Conservation (phyloP, 768 basidiomycete genomes). For the Rhizopogon sp. region DNA sequence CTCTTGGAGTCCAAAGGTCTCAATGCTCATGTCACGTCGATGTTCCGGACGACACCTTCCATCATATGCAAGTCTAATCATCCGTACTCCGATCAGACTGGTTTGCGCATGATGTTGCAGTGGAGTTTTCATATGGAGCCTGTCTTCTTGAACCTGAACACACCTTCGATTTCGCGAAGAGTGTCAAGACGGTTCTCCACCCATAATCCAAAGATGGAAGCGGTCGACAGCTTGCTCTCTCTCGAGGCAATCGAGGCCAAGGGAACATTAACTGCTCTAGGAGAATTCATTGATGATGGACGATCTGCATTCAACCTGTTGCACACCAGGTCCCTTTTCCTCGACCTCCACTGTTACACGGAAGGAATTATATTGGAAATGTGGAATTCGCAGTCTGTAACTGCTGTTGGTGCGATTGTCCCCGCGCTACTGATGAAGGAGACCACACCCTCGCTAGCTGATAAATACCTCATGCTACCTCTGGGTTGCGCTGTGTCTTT, state of each 20-base stretch:
- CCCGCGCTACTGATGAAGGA: conserved; percentile 27
- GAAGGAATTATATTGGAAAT: conserved; percentile 63
- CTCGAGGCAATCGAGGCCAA: conserved; percentile 50
- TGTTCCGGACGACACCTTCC: conserved; percentile 29
- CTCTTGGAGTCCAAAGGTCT: conserved; percentile 57
- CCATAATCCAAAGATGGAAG: conserved; percentile 27
- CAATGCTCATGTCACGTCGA: conserved; percentile 34
- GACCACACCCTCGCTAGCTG: conserved; percentile 6
- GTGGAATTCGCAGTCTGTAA: conserved; percentile 58
- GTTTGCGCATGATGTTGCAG: conserved; percentile 40
- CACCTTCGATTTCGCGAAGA: conserved; percentile 19
- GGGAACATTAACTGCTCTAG: conserved; percentile 42
- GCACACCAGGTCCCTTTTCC: conserved; percentile 36
- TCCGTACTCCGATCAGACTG: conserved; percentile 29
- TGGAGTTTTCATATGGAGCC: conserved; percentile 43
- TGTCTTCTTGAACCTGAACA: conserved; percentile 43
- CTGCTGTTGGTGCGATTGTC: conserved; percentile 47
- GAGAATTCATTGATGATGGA: conserved; percentile 44
- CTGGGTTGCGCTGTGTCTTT: conserved; percentile 51
- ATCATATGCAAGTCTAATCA: conserved; percentile 9
- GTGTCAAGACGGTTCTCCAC: conserved; percentile 30
- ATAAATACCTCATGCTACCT: conserved; percentile 37
- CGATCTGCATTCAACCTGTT: conserved; percentile 34
- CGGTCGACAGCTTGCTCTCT: conserved; percentile 48
- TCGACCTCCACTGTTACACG: conserved; percentile 44